phyloP scores from a whole-genome alignment of 2,329 filamentous ascomycete genomes.

The Penicillium sumatraense region DNA sequence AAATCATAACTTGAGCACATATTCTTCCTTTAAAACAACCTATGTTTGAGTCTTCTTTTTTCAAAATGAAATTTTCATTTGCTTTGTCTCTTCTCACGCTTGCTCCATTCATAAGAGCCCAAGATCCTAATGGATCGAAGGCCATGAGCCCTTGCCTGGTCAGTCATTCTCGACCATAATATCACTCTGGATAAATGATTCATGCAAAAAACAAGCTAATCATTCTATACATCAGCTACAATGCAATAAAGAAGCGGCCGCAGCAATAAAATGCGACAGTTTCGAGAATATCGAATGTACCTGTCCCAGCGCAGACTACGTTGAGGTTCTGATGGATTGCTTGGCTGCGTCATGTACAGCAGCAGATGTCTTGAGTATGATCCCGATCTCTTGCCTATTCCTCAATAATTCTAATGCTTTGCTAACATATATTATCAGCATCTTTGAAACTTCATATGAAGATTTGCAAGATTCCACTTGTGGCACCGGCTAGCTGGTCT shows the following conservation, averaged over 20 bases:
- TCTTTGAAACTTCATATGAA: conserved; percentile 1
- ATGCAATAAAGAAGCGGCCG: not conserved
- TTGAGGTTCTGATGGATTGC: conserved; percentile 1
- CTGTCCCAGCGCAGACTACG: not conserved
- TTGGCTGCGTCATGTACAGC: conserved; percentile 1
- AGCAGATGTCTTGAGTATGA: not conserved
- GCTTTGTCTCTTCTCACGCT: not conserved
- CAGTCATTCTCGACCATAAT: not conserved
- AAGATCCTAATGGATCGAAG: not conserved
- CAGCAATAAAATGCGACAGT: not conserved
- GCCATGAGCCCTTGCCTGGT: conserved; percentile 2
- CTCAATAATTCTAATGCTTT: not conserved
- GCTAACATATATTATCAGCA: not conserved
- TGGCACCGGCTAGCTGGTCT: not conserved
- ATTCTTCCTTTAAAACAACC: not conserved
- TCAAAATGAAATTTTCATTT: not conserved
- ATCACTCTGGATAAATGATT: not conserved
- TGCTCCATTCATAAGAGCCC: not conserved
- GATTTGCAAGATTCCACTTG: conserved; percentile 2
- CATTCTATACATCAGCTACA: not conserved
- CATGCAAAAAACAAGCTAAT: not conserved
- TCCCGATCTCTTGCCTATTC: not conserved
- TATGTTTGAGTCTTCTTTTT: not conserved
- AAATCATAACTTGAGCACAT: not conserved
- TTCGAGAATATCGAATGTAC: not conserved